A percentile compares a stretch with the other conserved stretches of the same genome.
phyloP scores from a whole-genome alignment of 164 flowering plant genomes.

The Annona cherimola region DNA sequence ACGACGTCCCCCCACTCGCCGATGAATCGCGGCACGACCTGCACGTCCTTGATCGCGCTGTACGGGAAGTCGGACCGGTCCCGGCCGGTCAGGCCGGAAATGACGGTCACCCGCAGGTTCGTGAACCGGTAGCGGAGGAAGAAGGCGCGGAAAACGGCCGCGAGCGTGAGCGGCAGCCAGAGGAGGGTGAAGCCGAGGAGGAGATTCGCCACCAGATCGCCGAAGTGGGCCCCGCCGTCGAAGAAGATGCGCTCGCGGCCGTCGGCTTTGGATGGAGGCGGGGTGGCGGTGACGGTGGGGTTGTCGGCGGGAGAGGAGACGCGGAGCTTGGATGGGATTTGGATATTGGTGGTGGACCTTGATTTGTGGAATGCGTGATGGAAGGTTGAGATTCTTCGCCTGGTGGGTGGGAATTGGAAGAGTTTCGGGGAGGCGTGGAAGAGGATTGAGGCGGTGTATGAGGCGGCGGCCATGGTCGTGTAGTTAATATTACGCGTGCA shows the following conservation, averaged over 20 bases:
- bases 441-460: conserved; percentile 23
- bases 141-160: conserved; percentile 81
- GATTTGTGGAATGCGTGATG: conserved; percentile 3
- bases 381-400: conserved; percentile 13
- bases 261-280: conserved; percentile 20
- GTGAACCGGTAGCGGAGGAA: conserved; percentile 87
- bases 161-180: conserved; percentile 85
- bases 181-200: conserved; percentile 86
- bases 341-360: conserved; percentile 27
- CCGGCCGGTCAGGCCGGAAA: conserved; percentile 85
- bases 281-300: conserved; percentile 22
- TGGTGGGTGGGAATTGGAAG: conserved; percentile 22
- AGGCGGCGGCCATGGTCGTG: not conserved
- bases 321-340: conserved; percentile 41
- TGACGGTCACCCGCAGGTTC: conserved; percentile 78
- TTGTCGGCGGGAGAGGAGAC: conserved; percentile 59
- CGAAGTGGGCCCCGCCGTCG: conserved; percentile 98
- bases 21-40: conserved; percentile 89
- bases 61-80: conserved; percentile 89
- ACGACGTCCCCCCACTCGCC: conserved; percentile 98
- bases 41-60: conserved; percentile 73
- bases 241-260: conserved; percentile 59
- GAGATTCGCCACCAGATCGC: conserved; percentile 77
- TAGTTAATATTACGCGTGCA: not conserved
- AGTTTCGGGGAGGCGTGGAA: conserved; percentile 19